Conservation (phyloP, 2,329 filamentous ascomycete genomes). For the Nothomitra cinnamomea region DNA sequence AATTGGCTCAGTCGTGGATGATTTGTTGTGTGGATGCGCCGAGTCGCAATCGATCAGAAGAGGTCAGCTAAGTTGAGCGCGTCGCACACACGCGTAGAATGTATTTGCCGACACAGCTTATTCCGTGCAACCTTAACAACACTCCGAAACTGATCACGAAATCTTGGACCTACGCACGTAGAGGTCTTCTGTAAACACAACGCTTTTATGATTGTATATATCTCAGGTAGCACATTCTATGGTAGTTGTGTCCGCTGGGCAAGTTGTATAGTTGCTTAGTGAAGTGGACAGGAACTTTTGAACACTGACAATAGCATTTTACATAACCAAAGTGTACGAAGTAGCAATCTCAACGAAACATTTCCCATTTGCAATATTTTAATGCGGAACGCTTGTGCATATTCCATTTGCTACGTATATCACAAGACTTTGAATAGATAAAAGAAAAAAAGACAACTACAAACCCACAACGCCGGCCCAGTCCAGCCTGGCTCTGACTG, state of each 20-base stretch:
- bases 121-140: not conserved
- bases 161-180: not conserved
- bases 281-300: too few relatives aligned
- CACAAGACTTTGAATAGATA: not conserved
- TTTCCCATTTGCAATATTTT: not conserved
- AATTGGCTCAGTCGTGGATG: not conserved
- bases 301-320: too few relatives aligned
- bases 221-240: too few relatives aligned
- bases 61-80: not conserved
- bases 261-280: too few relatives aligned
- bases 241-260: too few relatives aligned
- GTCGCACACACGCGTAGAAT: not conserved
- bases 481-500: not conserved
- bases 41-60: constrained; percentile 1
- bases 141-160: not conserved
- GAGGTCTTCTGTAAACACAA: too few relatives aligned
- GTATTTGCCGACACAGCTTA: not conserved
- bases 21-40: not conserved
- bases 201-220: too few relatives aligned
- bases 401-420: not conserved
- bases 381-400: too few relatives aligned
- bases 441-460: not conserved
- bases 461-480: not conserved
- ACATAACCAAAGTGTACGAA: too few relatives aligned
- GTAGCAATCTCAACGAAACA: too few relatives aligned